Evolutionary conservation across 345 rosid genomes (phyloP).

Genomic region (Ceriops tagal): DNA sequence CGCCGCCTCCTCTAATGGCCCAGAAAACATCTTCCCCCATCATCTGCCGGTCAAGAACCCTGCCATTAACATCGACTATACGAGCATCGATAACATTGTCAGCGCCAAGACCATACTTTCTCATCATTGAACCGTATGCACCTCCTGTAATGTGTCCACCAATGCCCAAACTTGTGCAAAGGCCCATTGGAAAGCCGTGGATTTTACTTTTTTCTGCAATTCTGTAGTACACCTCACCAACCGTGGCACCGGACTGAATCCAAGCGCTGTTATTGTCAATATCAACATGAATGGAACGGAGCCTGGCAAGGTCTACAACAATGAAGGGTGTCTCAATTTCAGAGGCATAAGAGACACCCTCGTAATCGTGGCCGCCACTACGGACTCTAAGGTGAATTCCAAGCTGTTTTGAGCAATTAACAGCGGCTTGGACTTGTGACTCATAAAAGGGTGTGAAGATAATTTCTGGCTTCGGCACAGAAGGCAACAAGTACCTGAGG

Average conservation of each 20-base stretch:
- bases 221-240: conserved; percentile 59
- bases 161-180: conserved; percentile 54
- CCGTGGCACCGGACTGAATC: conserved; percentile 71
- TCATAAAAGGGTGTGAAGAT: conserved; percentile 1
- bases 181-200: conserved; percentile 65
- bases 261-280: conserved; percentile 45
- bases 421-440: conserved; percentile 17
- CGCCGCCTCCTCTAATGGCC: conserved; percentile 81
- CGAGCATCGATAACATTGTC: conserved; percentile 72
- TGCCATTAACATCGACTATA: conserved; percentile 53
- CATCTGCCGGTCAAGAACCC: conserved; percentile 44
- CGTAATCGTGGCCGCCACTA: conserved; percentile 19
- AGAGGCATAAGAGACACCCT: conserved; percentile 14
- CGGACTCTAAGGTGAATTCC: conserved; percentile 18
- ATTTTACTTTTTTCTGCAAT: conserved; percentile 54
- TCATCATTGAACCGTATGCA: conserved; percentile 72
- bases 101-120: conserved; percentile 71
- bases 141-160: conserved; percentile 15
- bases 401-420: conserved; percentile 14
- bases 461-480: conserved; percentile 5
- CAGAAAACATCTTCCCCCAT: conserved; percentile 78
- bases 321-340: conserved; percentile 43
- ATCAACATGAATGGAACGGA: conserved; percentile 43
- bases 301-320: conserved; percentile 44
- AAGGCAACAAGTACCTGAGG: conserved; percentile 11